These are phyloP conservation scores for Myriosclerotinia curreyana DNA, from an alignment of 2,329 filamentous ascomycete genomes.

Conservation along the genomic window DNA sequence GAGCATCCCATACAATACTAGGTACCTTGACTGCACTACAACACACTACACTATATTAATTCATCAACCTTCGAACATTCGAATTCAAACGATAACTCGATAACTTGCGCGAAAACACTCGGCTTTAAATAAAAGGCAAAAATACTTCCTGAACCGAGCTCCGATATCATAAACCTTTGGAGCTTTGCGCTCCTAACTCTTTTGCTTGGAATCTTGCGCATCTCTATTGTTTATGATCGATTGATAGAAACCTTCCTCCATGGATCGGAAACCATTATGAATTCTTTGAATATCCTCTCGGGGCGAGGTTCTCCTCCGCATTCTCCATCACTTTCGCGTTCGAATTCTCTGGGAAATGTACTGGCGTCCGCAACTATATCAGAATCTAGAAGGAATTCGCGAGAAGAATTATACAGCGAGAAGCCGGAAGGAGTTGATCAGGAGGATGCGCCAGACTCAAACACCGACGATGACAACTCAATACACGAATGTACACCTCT, in stretches of 20 bases:
- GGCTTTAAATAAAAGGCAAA: constrained; percentile 4
- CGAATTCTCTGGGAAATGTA: constrained; percentile 55
- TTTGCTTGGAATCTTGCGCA: constrained; percentile 7
- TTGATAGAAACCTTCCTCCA: constrained; percentile 32
- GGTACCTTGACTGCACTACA: background rate
- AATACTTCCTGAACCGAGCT: constrained; percentile 9
- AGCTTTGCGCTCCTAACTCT: constrained; percentile 19
- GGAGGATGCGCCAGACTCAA: constrained; percentile 42
- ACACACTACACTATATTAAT: constrained; percentile 5
- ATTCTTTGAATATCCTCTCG: constrained; percentile 93
- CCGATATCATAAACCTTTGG: constrained; percentile 15
- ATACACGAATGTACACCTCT: constrained; percentile 69
- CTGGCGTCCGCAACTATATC: constrained; percentile 30
- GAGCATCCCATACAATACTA: background rate
- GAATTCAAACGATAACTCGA: background rate
- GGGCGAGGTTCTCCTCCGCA: constrained; percentile 68
- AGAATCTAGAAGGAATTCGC: constrained; percentile 38
- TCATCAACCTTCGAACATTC: background rate
- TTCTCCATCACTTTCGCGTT: constrained; percentile 55
- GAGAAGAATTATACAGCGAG: constrained; percentile 43
- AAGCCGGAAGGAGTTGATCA: constrained; percentile 39
- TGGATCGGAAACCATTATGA: constrained; percentile 72
- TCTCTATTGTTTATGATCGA: constrained; percentile 18
- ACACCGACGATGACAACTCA: constrained; percentile 29
- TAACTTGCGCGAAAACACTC: background rate